phyloP scores from a whole-genome alignment of 2,329 filamentous ascomycete genomes.

The Bipolaris gigantea region DNA sequence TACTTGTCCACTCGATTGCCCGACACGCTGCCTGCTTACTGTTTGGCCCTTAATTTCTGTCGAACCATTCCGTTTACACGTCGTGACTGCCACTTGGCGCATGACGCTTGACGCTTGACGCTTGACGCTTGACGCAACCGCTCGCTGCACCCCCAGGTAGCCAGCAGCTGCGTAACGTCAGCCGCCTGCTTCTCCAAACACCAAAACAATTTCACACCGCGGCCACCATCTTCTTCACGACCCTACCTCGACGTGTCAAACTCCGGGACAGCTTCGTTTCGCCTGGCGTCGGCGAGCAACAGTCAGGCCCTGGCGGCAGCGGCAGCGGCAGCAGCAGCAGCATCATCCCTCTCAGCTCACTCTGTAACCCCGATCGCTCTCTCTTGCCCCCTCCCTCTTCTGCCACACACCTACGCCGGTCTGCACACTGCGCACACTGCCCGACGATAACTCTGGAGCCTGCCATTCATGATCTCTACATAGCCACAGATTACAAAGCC shows the following conservation, averaged over 20 bases:
- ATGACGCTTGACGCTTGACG: slow-evolving; percentile 26
- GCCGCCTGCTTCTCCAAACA: slow-evolving; percentile 10
- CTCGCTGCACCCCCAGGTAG: slow-evolving; percentile 11
- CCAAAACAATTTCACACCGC: background rate
- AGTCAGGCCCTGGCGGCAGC: slow-evolving; percentile 8
- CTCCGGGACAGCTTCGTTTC: slow-evolving; percentile 6
- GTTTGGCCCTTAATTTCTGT: slow-evolving; percentile 5
- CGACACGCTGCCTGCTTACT: background rate
- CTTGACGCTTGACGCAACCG: slow-evolving; percentile 19
- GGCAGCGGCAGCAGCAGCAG: slow-evolving; percentile 28
- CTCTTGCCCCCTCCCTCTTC: slow-evolving; percentile 12
- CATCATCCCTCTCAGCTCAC: slow-evolving; percentile 10
- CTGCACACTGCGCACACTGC: background rate
- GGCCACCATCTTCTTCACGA: background rate
- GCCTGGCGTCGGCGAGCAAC: background rate
- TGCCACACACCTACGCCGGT: background rate
- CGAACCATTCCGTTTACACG: slow-evolving; percentile 2
- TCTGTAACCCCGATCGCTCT: slow-evolving; percentile 7
- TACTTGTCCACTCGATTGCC: background rate
- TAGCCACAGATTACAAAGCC: slow-evolving; percentile 15
- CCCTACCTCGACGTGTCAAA: background rate
- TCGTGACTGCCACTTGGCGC: slow-evolving; percentile 29
- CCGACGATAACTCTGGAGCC: background rate
- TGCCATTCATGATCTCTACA: background rate
- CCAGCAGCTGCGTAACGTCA: slow-evolving; percentile 7